phyloP scores from a whole-genome alignment of 2,329 filamentous ascomycete species.

The Chaetomiaceae sp. region DNA sequence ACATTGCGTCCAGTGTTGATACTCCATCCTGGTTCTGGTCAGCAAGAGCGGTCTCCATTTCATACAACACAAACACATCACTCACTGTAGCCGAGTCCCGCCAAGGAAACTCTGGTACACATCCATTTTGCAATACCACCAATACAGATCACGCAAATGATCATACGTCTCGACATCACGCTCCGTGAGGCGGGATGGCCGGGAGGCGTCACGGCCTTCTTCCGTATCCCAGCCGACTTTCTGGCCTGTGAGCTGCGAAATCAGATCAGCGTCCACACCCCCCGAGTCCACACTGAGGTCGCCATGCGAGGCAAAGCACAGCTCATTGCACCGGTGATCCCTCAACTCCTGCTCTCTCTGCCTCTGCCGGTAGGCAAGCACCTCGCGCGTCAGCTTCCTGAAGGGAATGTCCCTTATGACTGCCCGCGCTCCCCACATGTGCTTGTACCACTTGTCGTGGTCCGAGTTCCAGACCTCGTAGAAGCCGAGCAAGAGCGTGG shows the following conservation, averaged over 20 bases:
- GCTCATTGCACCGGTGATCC: slow-evolving; percentile 23
- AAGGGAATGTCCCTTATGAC: slow-evolving; percentile 81
- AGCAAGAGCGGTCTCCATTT: slow-evolving; percentile 15
- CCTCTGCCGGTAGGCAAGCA: slow-evolving; percentile 58
- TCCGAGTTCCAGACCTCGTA: slow-evolving; percentile 95
- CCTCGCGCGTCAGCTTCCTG: slow-evolving; percentile 63
- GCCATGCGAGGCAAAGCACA: slow-evolving; percentile 18
- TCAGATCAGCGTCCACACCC: slow-evolving; percentile 38
- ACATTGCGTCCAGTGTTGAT: slow-evolving; percentile 77
- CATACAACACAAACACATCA: slow-evolving; percentile 25
- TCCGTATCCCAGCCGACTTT: slow-evolving; percentile 35
- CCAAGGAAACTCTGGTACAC: slow-evolving; percentile 86
- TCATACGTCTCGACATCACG: slow-evolving; percentile 76
- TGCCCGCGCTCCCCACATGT: slow-evolving; percentile 78
- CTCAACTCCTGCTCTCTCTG: slow-evolving; percentile 36
- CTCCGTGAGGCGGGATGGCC: slow-evolving; percentile 36
- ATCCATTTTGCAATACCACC: slow-evolving; percentile 96
- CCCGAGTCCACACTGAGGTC: slow-evolving; percentile 8
- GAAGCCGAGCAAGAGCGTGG: slow-evolving; percentile 78
- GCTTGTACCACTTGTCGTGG: slow-evolving; percentile 92
- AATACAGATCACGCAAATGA: slow-evolving; percentile 79
- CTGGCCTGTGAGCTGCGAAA: slow-evolving; percentile 40
- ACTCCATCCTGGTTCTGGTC: slow-evolving; percentile 61
- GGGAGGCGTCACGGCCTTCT: slow-evolving; percentile 30
- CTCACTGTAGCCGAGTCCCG: slow-evolving; percentile 80